phyloP scores from a whole-genome alignment of 805 yeast genomes.

The Ogataea neopini region DNA sequence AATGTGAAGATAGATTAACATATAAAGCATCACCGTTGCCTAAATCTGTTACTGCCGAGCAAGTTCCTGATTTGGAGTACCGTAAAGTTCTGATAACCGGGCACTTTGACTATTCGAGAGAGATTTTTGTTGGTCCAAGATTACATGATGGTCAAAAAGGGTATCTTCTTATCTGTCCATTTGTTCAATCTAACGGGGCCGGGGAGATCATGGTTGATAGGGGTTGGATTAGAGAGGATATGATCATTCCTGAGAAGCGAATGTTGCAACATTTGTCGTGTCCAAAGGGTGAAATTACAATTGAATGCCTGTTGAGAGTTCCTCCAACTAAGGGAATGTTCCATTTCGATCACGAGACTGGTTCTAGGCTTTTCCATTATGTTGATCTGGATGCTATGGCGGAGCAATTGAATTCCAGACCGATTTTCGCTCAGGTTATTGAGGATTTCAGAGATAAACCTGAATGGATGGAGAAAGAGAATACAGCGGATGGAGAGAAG shows the following conservation, averaged over 20 bases:
- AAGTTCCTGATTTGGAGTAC: constrained; percentile 74
- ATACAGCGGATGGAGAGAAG: neutral
- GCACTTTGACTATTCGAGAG: constrained; percentile 77
- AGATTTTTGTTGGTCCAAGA: constrained; percentile 91
- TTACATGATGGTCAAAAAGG: constrained; percentile 73
- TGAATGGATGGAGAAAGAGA: constrained; percentile 36
- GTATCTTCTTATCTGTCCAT: constrained; percentile 78
- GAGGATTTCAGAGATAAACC: constrained; percentile 67
- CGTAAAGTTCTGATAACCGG: constrained; percentile 79
- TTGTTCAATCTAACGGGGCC: constrained; percentile 72
- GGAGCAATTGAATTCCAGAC: constrained; percentile 59
- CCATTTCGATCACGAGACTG: constrained; percentile 69
- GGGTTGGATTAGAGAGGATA: constrained; percentile 85
- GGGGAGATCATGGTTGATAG: constrained; percentile 80
- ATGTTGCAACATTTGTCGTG: constrained; percentile 65
- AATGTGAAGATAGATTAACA: constrained; percentile 79
- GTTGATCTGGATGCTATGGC: constrained; percentile 86
- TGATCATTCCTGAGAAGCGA: constrained; percentile 55
- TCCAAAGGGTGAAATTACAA: constrained; percentile 70
- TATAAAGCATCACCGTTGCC: constrained; percentile 76
- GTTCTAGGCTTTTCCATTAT: constrained; percentile 70
- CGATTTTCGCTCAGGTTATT: constrained; percentile 75
- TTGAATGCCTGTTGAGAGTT: constrained; percentile 72
- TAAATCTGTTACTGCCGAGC: constrained; percentile 58
- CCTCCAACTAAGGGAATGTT: constrained; percentile 62